Conservation (phyloP, 2,329 filamentous ascomycete genomes). For the Penicillium sp. region DNA sequence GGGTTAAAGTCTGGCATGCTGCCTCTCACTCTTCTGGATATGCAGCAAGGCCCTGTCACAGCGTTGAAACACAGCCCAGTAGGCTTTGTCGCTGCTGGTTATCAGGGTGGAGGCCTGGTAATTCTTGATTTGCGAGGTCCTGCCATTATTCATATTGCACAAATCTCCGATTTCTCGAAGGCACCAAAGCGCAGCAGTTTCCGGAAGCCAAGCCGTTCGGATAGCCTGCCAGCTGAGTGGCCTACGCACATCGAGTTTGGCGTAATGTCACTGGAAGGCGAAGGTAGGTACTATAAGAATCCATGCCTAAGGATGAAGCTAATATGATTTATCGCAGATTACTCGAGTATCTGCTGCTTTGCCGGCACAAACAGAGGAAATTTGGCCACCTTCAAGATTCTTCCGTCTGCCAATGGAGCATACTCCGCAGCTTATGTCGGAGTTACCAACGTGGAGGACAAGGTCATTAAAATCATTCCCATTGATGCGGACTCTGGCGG, state of each 20-base stretch:
- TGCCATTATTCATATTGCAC: conserved; percentile 73
- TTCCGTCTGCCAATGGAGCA: conserved; percentile 67
- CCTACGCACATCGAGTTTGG: conserved; percentile 84
- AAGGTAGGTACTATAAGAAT: conserved; percentile 50
- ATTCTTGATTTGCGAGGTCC: conserved; percentile 89
- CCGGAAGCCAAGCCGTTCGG: conserved; percentile 52
- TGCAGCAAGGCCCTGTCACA: conserved; percentile 77
- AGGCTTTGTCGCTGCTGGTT: conserved; percentile 85
- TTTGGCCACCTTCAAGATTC: conserved; percentile 83
- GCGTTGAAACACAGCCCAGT: conserved; percentile 84
- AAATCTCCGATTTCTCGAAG: conserved; percentile 71
- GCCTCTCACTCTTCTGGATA: conserved; percentile 77
- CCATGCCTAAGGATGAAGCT: conserved; percentile 10
- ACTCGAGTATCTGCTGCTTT: conserved; percentile 90
- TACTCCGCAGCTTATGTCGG: conserved; percentile 75
- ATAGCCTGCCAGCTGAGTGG: conserved; percentile 63
- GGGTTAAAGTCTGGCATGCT: conserved; percentile 75
- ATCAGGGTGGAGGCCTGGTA: conserved; percentile 74
- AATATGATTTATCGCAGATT: conserved; percentile 52
- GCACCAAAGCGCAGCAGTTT: conserved; percentile 76
- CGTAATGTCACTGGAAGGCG: conserved; percentile 89
- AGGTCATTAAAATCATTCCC: conserved; percentile 73
- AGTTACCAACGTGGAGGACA: conserved; percentile 63
- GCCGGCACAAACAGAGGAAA: conserved; percentile 84
- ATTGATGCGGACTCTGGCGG: conserved; percentile 76